phyloP scores from a whole-genome alignment of 2,329 filamentous ascomycete species.

The Fusarium denticulatum region DNA sequence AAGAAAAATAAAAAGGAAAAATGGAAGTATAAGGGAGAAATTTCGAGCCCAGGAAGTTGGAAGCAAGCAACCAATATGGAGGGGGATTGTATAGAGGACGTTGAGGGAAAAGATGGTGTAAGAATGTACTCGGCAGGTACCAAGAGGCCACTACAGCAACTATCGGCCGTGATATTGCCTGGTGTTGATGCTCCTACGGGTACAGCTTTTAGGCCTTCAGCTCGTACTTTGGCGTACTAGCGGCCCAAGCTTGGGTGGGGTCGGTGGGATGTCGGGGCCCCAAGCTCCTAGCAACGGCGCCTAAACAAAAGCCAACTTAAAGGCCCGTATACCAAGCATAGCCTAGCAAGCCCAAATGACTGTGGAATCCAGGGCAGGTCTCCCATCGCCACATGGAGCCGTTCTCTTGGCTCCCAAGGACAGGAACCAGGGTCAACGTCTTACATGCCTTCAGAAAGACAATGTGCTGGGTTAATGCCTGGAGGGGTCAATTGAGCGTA shows the following conservation, averaged over 20 bases:
- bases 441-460: neutral
- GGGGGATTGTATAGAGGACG: slow-evolving; percentile 3
- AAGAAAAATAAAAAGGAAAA: neutral
- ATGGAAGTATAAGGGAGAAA: neutral
- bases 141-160: slow-evolving; percentile 13
- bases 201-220: slow-evolving; percentile 31
- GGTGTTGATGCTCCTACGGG: slow-evolving; percentile 25
- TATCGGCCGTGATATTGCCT: slow-evolving; percentile 10
- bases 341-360: slow-evolving; percentile 1
- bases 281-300: slow-evolving; percentile 44
- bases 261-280: slow-evolving; percentile 26
- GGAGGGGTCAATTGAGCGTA: neutral
- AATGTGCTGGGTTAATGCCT: slow-evolving; percentile 2
- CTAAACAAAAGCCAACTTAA: slow-evolving; percentile 39
- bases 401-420: slow-evolving; percentile 19
- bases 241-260: slow-evolving; percentile 38
- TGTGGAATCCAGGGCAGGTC: slow-evolving; percentile 25
- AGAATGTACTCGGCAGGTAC: slow-evolving; percentile 35
- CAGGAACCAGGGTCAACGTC: slow-evolving; percentile 14
- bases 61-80: neutral
- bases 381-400: slow-evolving; percentile 22
- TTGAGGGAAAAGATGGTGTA: slow-evolving; percentile 22
- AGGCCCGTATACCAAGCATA: slow-evolving; percentile 15
- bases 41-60: slow-evolving; percentile 11
- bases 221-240: slow-evolving; percentile 34